Base-by-base conservation (phyloP, 2,329 filamentous ascomycete species). In the Penicillium sp. region DNA sequence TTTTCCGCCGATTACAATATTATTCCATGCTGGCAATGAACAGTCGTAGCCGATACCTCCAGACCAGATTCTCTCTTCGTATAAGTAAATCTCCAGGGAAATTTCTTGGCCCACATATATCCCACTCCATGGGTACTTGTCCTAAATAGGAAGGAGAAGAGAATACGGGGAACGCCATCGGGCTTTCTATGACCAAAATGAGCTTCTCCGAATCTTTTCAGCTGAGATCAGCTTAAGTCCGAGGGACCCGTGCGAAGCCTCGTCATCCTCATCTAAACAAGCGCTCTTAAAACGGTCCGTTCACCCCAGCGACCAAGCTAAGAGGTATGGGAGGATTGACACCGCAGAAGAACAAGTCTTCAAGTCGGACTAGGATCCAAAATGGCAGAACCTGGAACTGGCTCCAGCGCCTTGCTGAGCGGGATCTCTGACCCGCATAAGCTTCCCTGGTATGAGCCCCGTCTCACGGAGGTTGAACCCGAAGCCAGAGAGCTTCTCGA, bases 401-500 rank as follows among this genome's bases (percentile, higher is more conserved):
- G 62, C 20, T 53, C 65, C 17, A 56, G 22, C 28, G 54, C 59
- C 10, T 60, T 61, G 43, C 53, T 64, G n/a, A 52, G 56, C 49
- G 57, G 60, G 7, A 54, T 55, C 45, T 51, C 56, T 31, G 51
- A 65, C 28, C 55, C 60, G 4, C 56, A 39, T 0, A n/a, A 61
- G 15, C 55, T 67, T 34, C 45, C 63, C n/a, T 68, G 65, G 65
- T 68, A 67, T 34, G 56, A 62, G 28, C 47, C 48, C 0, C 58
- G 61, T 3, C 47, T 68, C 4, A 12, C 25, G 0, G 62, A 63
- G n/a, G 53, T 62, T 3, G 57, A 64, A 10, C 60, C 67, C 10
- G 54, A 64, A 14, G 62, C 63, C 7, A 64, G 63, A 61, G 59
- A 59, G 4, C 48, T 68, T 4, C 38, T 68, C 8, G 60, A 63